Evolutionary conservation across 371 early-diverging fungal genomes (phyloP).

Genomic region (Syncephalis fuscata): DNA sequence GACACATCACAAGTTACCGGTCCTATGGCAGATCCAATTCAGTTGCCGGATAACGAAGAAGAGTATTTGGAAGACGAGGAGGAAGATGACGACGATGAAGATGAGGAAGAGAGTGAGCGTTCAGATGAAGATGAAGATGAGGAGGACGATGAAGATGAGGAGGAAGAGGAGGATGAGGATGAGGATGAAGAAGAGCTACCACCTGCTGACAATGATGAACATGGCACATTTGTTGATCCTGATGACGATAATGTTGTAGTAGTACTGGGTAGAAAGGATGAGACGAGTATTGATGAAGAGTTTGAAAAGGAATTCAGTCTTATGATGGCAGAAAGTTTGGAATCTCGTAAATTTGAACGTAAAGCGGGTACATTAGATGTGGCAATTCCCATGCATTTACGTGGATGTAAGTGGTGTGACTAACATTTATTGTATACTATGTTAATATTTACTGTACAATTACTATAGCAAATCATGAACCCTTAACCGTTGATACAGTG

Average conservation of each 20-base stretch:
- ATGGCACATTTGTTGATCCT: conserved; percentile 10
- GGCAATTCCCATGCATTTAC: conserved; percentile 47
- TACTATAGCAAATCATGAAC: no score
- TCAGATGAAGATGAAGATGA: conserved; percentile 15
- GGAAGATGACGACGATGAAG: conserved; percentile 9
- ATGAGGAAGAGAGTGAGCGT: conserved; percentile 4
- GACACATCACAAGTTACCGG: no score
- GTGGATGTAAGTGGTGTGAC: no score
- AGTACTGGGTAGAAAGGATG: conserved; percentile 3
- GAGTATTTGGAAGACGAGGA: conserved; percentile 13
- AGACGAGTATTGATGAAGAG: conserved; percentile 44
- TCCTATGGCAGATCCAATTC: no score
- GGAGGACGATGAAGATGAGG: conserved; percentile 15
- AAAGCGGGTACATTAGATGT: conserved; percentile 60
- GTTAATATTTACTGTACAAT: no score
- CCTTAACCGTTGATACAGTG: no score
- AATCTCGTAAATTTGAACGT: conserved; percentile 59
- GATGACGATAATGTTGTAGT: no score
- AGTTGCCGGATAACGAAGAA: conserved; percentile 15
- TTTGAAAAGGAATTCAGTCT: conserved; percentile 62
- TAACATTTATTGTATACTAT: no score
- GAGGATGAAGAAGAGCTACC: conserved; percentile 3
- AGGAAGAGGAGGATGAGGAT: not conserved
- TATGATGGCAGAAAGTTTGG: conserved; percentile 71
- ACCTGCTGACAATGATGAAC: conserved; percentile 12